These are phyloP conservation scores for Kwoniella botswanensis DNA, from an alignment of 768 basidiomycete species.

Conservation along the genomic window DNA sequence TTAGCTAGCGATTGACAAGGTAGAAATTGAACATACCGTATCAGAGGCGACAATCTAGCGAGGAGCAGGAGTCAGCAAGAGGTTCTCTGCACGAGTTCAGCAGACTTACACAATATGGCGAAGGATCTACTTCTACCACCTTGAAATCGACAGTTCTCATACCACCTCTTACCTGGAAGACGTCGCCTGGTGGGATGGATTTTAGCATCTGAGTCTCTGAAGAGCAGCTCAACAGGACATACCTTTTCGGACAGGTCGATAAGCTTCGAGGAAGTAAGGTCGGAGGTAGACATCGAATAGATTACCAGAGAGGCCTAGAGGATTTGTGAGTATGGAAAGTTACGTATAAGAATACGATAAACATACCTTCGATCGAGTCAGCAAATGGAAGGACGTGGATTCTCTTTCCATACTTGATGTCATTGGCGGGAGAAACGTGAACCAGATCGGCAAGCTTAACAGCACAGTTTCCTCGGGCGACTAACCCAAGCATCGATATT, in stretches of 20 bases:
- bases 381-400: constrained; percentile 97
- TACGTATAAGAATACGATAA: too few species aligned
- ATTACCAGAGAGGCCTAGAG: constrained; percentile 79
- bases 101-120: constrained; percentile 76
- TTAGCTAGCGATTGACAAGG: neutral
- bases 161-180: constrained; percentile 97
- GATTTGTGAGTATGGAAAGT: neutral
- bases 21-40: constrained; percentile 71
- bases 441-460: constrained; percentile 97
- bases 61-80: neutral
- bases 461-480: constrained; percentile 97
- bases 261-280: constrained; percentile 97
- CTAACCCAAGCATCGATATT: constrained; percentile 56
- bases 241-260: constrained; percentile 53
- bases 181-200: constrained; percentile 96
- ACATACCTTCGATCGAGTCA: constrained; percentile 88
- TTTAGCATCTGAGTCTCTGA: constrained; percentile 36
- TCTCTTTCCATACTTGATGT: constrained; percentile 97
- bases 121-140: constrained; percentile 95
- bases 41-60: constrained; percentile 91
- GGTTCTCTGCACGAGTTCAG: too few species aligned
- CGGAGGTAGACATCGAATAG: constrained; percentile 97
- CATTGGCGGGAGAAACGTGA: constrained; percentile 91
- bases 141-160: constrained; percentile 99
- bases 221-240: constrained; percentile 1